Base-by-base conservation (phyloP, 768 basidiomycete genomes). In the Dentipellis sp. region DNA sequence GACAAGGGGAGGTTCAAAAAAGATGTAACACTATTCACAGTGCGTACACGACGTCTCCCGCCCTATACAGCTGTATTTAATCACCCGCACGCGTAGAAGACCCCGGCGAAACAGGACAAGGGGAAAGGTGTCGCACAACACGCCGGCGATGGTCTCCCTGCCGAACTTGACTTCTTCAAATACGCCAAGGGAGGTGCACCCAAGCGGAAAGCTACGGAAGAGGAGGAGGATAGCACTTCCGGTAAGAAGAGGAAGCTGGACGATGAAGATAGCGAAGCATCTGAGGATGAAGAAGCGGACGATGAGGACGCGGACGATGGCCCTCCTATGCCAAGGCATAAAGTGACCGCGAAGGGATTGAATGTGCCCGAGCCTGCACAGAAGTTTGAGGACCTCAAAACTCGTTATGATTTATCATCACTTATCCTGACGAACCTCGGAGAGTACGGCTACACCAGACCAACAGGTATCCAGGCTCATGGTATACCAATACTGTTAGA, bases 111-210 rank as follows among this genome's bases (percentile, higher is more conserved):
- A 56, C 37, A 61, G 58, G 63, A 59, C 65, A 62, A 66, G 57
- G 58, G 57, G 35, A 64, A 59, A 59, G 55, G 65, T 34, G 58
- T 58, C 14, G 56, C 63, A 10, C 65, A 56, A 53, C 61, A 56
- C 1, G 64, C 65, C n/a, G 70, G 71, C n/a, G 74, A 71, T 9
- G 80, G 79, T 56, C 77, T 94, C 47, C 93, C 88, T 1, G 62
- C 74, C 1, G 90, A 88, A 64, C 78, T 97, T 7, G 92, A 98
- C 68, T 94, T 95, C 69, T 98, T 97, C 73, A 92, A 87, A 63
- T 92, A 91, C 59, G 84, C 88, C 2, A 77, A 82, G 59, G 79
- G 76, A 22, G 74, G 73, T 16, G 61, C 72, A 8, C 69, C 65
- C 36, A 87, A 88, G 66, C 78, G 83, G 54, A 84, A 83, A 66